Percentiles rank a stretch among this genome's conserved stretches.
Evolutionary conservation across 176 grass and related monocot species (phyloP).

Genomic region (Saccharum officinarum): DNA sequence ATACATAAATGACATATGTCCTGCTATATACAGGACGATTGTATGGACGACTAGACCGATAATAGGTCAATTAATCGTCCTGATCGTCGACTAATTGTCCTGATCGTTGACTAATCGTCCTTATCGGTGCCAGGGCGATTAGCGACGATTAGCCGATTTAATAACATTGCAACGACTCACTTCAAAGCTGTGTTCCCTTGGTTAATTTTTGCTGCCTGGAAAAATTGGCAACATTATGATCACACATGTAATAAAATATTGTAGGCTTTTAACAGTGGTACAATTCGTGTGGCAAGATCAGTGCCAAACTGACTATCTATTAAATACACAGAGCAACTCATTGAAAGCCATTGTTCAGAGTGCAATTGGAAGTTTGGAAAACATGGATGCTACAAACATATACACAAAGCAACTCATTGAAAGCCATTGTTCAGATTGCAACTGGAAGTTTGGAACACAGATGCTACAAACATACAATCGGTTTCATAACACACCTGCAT

Average conservation of each 20-base stretch:
- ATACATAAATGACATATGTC: too few species aligned
- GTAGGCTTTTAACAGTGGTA: background rate
- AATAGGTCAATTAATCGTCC: too few species aligned
- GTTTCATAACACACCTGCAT: too few species aligned
- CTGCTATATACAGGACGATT: too few species aligned
- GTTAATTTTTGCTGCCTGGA: too few species aligned
- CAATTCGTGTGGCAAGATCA: background rate
- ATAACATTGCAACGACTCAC: too few species aligned
- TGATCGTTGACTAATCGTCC: too few species aligned
- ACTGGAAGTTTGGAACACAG: background rate
- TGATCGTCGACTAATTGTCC: too few species aligned
- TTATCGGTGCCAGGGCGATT: too few species aligned
- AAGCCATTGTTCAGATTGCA: background rate
- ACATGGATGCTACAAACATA: background rate
- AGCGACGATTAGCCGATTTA: too few species aligned
- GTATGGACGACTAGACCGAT: too few species aligned
- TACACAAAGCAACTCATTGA: background rate
- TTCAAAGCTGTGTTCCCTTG: too few species aligned
- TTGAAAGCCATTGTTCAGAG: background rate
- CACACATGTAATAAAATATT: background rate
- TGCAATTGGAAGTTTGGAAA: background rate
- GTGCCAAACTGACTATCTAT: background rate
- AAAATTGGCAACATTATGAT: background rate
- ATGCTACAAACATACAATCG: background rate
- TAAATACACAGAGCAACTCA: background rate